Evolutionary conservation across 257 asterid genomes (phyloP), one percentile per base, ranked within the genome.

Genomic region (Capsicum chinense): DNA sequence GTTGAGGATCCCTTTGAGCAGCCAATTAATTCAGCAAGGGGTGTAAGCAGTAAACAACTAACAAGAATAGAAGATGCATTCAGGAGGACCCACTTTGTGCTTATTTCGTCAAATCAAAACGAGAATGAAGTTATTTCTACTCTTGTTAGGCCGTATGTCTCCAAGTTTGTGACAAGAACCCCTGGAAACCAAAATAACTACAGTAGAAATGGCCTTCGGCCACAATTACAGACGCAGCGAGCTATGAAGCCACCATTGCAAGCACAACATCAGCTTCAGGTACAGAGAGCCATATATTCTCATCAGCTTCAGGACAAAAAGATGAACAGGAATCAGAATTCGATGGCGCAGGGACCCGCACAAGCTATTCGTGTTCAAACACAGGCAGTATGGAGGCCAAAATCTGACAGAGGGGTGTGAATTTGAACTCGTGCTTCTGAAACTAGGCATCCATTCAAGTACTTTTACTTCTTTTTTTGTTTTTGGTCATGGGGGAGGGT

Each of bases 1-100:
- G 94, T 96, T 83, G 99, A 96, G 89, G 99, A 96, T 90, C 99
- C 99, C 44, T 96, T 94, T 86, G 99, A 96, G 91, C 97, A 92
- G 87, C 98, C 99, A 26, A 86, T 83, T 15, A 96, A 96, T 89
- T 37, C 97, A 26, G 99, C 98, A 82, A 90, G 98, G 91, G 85
- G 93, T 0, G 95, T 96, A 62, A 79, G 91, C 88, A 83, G 83
- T 8, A 88, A 83, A 56, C 95, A 93, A 44, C 85, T 96, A 37
- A 79, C 5, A 79, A 93, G 84, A 88, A 92, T 96, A 84, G 79
- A 90, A 56, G 92, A 86, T 69, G 92, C 93, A 56, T 86, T 95
- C 79, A 91, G 83, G 86, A 85, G 68, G 79, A 92, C 97, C 70
- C 88, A 68, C 69, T 84, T 83, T 79, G 39, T 84, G 79, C 94